These are phyloP conservation scores for Colletotrichum abscissum DNA, from an alignment of 2,329 filamentous ascomycete species.

Conservation along the genomic window DNA sequence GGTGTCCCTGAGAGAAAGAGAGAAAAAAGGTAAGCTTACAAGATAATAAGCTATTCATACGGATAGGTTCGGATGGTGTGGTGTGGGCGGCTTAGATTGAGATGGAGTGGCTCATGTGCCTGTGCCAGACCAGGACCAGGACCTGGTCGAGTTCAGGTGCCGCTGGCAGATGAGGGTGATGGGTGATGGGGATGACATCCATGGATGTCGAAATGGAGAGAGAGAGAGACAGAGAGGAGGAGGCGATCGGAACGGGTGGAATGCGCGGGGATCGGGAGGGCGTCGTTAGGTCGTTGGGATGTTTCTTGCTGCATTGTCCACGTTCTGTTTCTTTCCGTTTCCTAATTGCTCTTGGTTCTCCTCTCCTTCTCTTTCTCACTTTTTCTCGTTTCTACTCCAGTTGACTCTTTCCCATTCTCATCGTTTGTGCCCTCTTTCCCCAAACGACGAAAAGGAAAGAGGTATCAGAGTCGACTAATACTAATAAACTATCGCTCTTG, in stretches of 20 bases:
- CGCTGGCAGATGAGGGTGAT: conserved; percentile 6
- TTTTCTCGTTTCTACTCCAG: not conserved
- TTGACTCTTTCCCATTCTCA: not conserved
- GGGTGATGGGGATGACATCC: not conserved
- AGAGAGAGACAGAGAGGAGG: not conserved
- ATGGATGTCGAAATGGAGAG: not conserved
- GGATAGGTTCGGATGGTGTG: not conserved
- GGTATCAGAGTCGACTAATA: not conserved
- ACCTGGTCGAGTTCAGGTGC: conserved; percentile 1
- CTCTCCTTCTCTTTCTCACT: not conserved
- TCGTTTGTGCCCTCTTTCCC: not conserved
- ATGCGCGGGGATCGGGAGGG: conserved; percentile 33
- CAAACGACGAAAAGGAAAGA: not conserved
- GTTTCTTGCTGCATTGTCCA: conserved; percentile 1
- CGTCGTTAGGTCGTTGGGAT: conserved; percentile 11
- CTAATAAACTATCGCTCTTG: not conserved
- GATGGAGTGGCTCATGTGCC: not conserved
- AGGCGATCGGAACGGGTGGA: conserved; percentile 33
- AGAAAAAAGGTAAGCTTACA: not conserved
- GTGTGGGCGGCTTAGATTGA: not conserved
- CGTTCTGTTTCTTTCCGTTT: not conserved
- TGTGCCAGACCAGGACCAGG: not conserved
- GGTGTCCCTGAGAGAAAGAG: not conserved
- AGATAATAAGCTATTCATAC: not conserved
- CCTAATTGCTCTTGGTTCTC: not conserved